phyloP scores from a whole-genome alignment of 768 basidiomycete species.

The Lentinula lateritia region DNA sequence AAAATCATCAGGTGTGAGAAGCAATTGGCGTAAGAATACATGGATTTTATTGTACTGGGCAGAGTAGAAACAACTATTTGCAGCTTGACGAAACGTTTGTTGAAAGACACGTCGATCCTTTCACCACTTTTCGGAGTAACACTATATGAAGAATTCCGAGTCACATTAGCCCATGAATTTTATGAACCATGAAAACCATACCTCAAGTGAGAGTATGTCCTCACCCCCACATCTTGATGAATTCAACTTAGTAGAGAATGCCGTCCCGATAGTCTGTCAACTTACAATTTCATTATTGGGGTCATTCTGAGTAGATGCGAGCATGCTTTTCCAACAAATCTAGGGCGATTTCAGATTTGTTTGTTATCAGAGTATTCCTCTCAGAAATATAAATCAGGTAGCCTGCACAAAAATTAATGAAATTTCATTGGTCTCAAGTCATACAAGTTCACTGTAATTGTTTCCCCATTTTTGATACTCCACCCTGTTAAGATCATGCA shows the following conservation, averaged over 20 bases:
- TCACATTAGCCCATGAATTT: no score
- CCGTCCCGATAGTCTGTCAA: background rate
- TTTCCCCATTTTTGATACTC: constrained; percentile 1
- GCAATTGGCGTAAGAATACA: background rate
- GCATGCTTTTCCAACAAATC: constrained; percentile 32
- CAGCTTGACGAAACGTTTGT: background rate
- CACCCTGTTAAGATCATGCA: no score
- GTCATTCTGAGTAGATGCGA: constrained; percentile 24
- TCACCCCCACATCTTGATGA: background rate
- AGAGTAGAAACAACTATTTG: background rate
- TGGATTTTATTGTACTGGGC: background rate
- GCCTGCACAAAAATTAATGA: background rate
- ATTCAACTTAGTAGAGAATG: background rate
- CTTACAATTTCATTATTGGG: constrained; percentile 2
- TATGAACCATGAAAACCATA: background rate
- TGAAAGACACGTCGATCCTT: background rate
- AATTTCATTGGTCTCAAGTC: no score
- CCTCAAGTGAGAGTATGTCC: background rate
- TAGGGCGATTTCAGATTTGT: constrained; percentile 23
- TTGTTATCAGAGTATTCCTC: constrained; percentile 23
- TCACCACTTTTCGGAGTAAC: background rate
- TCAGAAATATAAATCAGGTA: background rate
- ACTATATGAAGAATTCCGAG: background rate
- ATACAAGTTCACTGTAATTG: background rate
- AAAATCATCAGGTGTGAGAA: background rate